Evolutionary conservation across 2,329 filamentous ascomycete genomes (phyloP).

Genomic region (Hymenoscyphus albidus): DNA sequence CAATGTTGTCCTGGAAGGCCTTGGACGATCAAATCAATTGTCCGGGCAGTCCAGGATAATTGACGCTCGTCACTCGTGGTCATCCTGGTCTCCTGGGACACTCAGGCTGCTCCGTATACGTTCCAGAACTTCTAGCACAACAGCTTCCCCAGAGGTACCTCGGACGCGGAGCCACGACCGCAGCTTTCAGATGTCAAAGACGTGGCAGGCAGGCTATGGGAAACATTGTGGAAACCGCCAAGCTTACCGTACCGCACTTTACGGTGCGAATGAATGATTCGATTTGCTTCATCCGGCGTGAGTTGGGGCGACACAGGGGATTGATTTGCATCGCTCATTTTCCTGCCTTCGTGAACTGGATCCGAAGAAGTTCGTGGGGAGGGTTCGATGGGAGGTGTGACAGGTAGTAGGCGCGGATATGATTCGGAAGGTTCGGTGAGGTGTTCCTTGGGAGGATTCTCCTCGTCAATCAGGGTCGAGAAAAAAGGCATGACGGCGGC

Average conservation of each 20-base stretch:
- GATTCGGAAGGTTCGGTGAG: not conserved
- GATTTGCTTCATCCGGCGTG: conserved; percentile 57
- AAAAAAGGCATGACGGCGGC: not conserved
- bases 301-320: conserved; percentile 17
- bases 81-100: too few relatives aligned
- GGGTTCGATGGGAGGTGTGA: not conserved
- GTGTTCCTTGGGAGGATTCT: not conserved
- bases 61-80: too few relatives aligned
- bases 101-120: too few relatives aligned
- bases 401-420: not conserved
- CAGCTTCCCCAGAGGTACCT: too few relatives aligned
- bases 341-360: not conserved
- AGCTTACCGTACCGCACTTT: conserved; percentile 65
- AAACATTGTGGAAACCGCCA: not conserved
- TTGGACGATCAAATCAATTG: too few relatives aligned
- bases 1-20: not conserved
- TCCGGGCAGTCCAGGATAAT: too few relatives aligned
- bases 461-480: not conserved
- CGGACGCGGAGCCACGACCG: too few relatives aligned
- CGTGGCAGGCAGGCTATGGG: not conserved
- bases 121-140: too few relatives aligned
- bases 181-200: too few relatives aligned
- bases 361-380: not conserved
- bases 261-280: conserved; percentile 65
- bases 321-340: conserved; percentile 15